These are phyloP conservation scores for Melastoma candidum DNA, from an alignment of 441 rosid genomes.

Conservation along the genomic window DNA sequence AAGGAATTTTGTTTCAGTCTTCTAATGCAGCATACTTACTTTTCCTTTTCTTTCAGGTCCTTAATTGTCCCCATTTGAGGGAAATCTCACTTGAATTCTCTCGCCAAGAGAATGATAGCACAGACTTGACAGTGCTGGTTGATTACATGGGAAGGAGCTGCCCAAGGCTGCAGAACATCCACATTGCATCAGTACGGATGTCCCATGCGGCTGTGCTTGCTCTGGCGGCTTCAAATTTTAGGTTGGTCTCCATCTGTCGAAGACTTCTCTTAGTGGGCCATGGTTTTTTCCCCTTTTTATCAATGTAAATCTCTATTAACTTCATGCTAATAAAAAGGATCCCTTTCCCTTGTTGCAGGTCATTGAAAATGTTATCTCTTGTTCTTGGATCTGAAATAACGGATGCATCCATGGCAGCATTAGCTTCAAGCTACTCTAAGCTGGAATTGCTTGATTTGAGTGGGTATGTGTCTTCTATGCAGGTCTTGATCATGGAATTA, in stretches of 20 bases:
- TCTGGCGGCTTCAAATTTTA: conserved; percentile 67
- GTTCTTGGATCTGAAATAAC: conserved; percentile 86
- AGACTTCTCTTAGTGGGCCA: too few species aligned
- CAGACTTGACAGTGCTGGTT: conserved; percentile 57
- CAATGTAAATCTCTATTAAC: too few species aligned
- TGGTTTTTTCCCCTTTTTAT: conserved; percentile 6
- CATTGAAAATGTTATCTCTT: conserved; percentile 82
- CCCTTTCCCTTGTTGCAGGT: conserved; percentile 31
- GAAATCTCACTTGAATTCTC: conserved; percentile 84
- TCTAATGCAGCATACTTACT: not conserved
- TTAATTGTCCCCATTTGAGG: conserved; percentile 70
- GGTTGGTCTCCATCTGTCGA: conserved; percentile 33
- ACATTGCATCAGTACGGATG: conserved; percentile 71
- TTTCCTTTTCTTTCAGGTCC: conserved; percentile 28
- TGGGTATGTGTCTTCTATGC: conserved; percentile 57
- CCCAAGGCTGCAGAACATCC: conserved; percentile 62
- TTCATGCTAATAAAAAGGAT: too few species aligned
- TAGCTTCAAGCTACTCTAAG: conserved; percentile 61
- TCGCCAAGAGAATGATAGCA: conserved; percentile 58
- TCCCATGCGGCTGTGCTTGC: conserved; percentile 76
- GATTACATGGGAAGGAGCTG: conserved; percentile 72
- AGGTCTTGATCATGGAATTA: not conserved
- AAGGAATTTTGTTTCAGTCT: not conserved
- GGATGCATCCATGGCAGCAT: conserved; percentile 92
- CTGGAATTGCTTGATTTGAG: conserved; percentile 91